Evolutionary conservation across 1,284 basidiomycete species (phyloP), one percentile per base, ranked within the genome.

Genomic region (Trametes sp.): DNA sequence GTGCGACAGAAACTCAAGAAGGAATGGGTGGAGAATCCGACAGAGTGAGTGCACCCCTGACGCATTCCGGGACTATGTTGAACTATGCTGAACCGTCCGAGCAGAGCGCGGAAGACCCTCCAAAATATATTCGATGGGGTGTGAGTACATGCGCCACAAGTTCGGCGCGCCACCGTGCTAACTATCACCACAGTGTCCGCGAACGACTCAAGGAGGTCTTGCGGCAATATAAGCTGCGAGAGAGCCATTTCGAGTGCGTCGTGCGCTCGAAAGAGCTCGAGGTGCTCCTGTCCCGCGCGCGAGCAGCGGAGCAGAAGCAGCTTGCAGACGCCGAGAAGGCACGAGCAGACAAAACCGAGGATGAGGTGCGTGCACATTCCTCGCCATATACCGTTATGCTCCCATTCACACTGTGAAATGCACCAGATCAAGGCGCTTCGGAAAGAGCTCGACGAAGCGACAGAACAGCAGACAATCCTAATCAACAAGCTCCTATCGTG

Each of bases 231-330:
- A 89, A 94, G 72, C 85, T 93, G 58, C 88, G 92, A 64, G 92
- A 94, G 77, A 87, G 87, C 72, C 92, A 94, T 80, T 94, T 94
- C 69, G 93, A 94, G 77, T 93, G 91, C 68, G 89, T 94, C 23
- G 88, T 94, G 61, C 88, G 92, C 48, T 94, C 92, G 42, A 94
- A 94, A 76, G 93, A 94, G 75, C 83, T 94, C 24, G 93, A 94
- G 73, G 89, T 94, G 8, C 76, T 94, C 21, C 80, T 94, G 19
- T 92, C 92, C 53, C 85, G 91, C 35, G 93, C 92, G 49, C 86
- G 92, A 74, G 89, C 90, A 23, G 89, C 92, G 11, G 92, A 94
- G 70, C 90, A 93, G 75, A 91, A 89, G 72, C 89, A 93, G 70
- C 80, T 93, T 41, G 87, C 87, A 14, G 89, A 93, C 55, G 84